Percentiles rank a stretch among this genome's conserved stretches.
Conservation (phyloP, 106 monocot genomes). For the Hemerocallis citrina region DNA sequence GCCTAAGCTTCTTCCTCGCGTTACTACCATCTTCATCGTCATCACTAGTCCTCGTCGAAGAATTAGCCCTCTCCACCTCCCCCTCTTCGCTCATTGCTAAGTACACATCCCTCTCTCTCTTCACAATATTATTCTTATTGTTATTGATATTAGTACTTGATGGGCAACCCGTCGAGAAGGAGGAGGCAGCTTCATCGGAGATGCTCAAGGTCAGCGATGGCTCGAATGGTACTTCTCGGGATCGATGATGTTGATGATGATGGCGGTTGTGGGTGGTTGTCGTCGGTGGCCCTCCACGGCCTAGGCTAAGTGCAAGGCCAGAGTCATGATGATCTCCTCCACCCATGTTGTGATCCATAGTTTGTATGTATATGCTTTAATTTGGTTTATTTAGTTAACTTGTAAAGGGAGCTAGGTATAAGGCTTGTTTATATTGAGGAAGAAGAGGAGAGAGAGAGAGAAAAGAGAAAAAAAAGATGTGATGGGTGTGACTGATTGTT, state of each 20-base stretch:
- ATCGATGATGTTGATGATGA: too few species aligned
- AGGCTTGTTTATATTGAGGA: neutral
- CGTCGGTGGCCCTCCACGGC: neutral
- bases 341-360: too few species aligned
- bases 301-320: slow-evolving; percentile 33
- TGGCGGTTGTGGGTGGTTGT: neutral
- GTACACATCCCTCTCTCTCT: slow-evolving; percentile 25
- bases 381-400: slow-evolving; percentile 4
- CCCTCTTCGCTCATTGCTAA: slow-evolving; percentile 16
- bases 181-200: slow-evolving; percentile 27
- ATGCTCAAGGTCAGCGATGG: slow-evolving; percentile 48
- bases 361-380: too few species aligned
- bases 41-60: slow-evolving; percentile 17
- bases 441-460: slow-evolving; percentile 2
- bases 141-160: too few species aligned
- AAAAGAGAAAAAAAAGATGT: slow-evolving; percentile 7
- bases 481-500: slow-evolving; percentile 8
- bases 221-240: slow-evolving; percentile 2
- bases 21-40: slow-evolving; percentile 50
- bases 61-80: slow-evolving; percentile 16
- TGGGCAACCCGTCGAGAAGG: neutral
- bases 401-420: neutral
- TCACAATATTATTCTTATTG: too few species aligned
- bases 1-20: slow-evolving; percentile 19
- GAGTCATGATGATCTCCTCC: slow-evolving; percentile 9